Conservation (phyloP, 768 basidiomycete genomes). For the Tulasnella sp. region DNA sequence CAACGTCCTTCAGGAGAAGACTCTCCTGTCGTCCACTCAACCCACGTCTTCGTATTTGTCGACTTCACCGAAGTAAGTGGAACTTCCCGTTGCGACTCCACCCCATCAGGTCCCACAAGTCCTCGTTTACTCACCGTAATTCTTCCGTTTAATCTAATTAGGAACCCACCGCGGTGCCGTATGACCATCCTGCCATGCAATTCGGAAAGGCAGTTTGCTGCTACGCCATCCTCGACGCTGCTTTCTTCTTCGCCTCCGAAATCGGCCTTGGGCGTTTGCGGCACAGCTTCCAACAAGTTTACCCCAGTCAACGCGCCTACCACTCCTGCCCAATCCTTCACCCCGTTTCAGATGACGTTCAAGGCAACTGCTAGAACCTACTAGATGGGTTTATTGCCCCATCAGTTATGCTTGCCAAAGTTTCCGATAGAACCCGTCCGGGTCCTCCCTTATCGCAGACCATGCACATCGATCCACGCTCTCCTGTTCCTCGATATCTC, state of each 20-base stretch:
- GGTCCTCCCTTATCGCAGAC: not conserved
- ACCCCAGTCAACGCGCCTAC: not conserved
- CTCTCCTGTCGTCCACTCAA: slow-evolving; percentile 2
- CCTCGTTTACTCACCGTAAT: not conserved
- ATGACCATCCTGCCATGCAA: not conserved
- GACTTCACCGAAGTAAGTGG: slow-evolving; percentile 2
- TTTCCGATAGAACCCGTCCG: not conserved
- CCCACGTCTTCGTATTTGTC: not conserved
- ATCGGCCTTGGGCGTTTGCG: not conserved
- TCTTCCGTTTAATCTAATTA: not conserved
- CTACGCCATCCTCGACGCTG: not conserved
- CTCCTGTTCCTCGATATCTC: slow-evolving; percentile 7
- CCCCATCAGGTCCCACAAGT: not conserved
- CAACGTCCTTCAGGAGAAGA: not conserved
- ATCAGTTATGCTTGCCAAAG: not conserved
- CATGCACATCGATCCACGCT: not conserved
- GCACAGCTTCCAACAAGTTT: not conserved
- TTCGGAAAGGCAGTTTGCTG: not conserved
- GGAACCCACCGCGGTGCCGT: not conserved
- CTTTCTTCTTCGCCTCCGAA: not conserved
- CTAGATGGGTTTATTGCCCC: not conserved
- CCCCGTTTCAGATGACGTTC: slow-evolving; percentile 1
- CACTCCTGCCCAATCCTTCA: not conserved
- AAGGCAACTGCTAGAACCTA: not conserved
- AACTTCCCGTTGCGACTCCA: not conserved